phyloP scores from a whole-genome alignment of 2,329 filamentous ascomycete genomes.

The Xylaria sp. region DNA sequence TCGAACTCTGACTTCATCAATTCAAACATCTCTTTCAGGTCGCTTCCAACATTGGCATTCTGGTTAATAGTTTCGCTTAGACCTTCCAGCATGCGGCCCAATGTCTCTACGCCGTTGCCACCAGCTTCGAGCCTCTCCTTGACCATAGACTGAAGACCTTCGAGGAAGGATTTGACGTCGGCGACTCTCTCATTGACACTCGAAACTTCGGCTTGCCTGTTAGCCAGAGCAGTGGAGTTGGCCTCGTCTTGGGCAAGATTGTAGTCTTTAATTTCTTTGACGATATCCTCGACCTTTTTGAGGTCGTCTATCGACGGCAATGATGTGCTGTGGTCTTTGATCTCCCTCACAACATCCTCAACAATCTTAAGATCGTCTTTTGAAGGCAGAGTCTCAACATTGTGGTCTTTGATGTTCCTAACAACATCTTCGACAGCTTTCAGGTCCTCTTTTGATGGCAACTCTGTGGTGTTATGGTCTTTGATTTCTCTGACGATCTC shows the following conservation, averaged over 20 bases:
- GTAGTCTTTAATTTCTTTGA: constrained; percentile 74
- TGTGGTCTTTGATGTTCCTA: constrained; percentile 72
- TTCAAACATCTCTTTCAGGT: constrained; percentile 73
- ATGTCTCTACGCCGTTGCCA: constrained; percentile 70
- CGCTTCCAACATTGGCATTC: constrained; percentile 63
- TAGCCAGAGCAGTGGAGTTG: constrained; percentile 79
- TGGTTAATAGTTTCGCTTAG: constrained; percentile 67
- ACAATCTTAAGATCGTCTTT: constrained; percentile 70
- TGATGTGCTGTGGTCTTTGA: constrained; percentile 71
- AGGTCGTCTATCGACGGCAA: constrained; percentile 65
- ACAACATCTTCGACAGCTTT: constrained; percentile 71
- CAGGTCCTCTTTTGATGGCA: constrained; percentile 72
- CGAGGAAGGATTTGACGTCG: constrained; percentile 77
- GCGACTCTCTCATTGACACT: constrained; percentile 77
- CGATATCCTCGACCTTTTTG: constrained; percentile 69
- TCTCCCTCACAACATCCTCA: constrained; percentile 71
- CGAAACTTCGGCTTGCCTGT: constrained; percentile 82
- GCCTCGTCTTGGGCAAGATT: constrained; percentile 71
- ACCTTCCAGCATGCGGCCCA: constrained; percentile 72
- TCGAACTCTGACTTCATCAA: constrained; percentile 87
- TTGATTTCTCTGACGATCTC: constrained; percentile 74
- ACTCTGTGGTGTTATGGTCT: constrained; percentile 67
- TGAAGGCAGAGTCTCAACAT: constrained; percentile 48
- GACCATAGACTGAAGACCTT: constrained; percentile 78
- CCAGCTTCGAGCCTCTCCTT: constrained; percentile 79